A percentile compares a stretch with the other conserved stretches of the same genome.
These are phyloP conservation scores for Endocalyx cinctus DNA, from an alignment of 2,329 filamentous ascomycete species.

Conservation along the genomic window DNA sequence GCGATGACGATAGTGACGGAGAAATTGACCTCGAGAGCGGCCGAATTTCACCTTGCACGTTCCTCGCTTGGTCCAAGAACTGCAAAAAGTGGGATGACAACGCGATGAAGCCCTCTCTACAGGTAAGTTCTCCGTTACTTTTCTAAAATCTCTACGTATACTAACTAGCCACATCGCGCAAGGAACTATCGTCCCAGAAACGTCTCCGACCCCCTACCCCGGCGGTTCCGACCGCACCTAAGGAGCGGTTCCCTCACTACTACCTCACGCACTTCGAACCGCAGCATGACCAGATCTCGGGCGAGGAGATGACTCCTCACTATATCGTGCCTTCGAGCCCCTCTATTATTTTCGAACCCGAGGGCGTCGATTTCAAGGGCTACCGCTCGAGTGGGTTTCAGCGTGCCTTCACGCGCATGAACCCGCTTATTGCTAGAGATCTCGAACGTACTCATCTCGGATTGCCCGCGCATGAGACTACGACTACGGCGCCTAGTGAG, in stretches of 20 bases:
- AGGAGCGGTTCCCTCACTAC: slow-evolving; percentile 2
- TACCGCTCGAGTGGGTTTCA: slow-evolving; percentile 13
- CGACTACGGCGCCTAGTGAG: slow-evolving; percentile 4
- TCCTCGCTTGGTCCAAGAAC: slow-evolving; percentile 33
- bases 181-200: neutral
- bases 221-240: neutral
- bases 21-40: slow-evolving; percentile 34
- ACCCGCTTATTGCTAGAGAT: slow-evolving; percentile 18
- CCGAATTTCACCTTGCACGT: slow-evolving; percentile 38
- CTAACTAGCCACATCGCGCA: too few species aligned
- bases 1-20: slow-evolving; percentile 17
- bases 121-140: slow-evolving; percentile 9
- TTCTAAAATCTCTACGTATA: neutral
- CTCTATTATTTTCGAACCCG: slow-evolving; percentile 18
- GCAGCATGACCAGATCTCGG: slow-evolving; percentile 23
- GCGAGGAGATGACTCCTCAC: slow-evolving; percentile 17
- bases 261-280: slow-evolving; percentile 6
- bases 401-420: slow-evolving; percentile 27
- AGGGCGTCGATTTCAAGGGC: slow-evolving; percentile 14
- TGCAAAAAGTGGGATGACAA: slow-evolving; percentile 24
- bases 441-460: slow-evolving; percentile 17
- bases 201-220: slow-evolving; percentile 18
- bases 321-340: slow-evolving; percentile 20
- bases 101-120: slow-evolving; percentile 29
- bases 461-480: neutral